phyloP scores from a whole-genome alignment of 2,329 filamentous ascomycete genomes.

The Cercospora citrullina region DNA sequence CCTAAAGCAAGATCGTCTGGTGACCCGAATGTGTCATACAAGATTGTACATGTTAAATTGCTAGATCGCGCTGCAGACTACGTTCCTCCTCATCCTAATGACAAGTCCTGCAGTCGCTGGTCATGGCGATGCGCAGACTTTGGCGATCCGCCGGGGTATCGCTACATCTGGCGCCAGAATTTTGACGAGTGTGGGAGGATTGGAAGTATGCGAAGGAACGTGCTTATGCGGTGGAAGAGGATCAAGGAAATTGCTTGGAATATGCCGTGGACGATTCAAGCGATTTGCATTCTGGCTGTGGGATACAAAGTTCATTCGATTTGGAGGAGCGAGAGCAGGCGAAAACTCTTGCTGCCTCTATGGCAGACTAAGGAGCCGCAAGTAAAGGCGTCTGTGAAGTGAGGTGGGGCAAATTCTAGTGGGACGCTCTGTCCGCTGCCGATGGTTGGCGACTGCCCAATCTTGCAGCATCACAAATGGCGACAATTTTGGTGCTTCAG shows the following conservation, averaged over 20 bases:
- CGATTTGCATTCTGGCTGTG: not conserved
- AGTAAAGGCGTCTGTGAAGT: not conserved
- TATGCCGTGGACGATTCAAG: not conserved
- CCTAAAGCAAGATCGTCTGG: not conserved
- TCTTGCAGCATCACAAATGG: not conserved
- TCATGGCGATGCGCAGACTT: slow-evolving; percentile 23
- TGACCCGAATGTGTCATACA: slow-evolving; percentile 2
- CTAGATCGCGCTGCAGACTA: slow-evolving; percentile 2
- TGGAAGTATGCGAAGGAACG: slow-evolving; percentile 14
- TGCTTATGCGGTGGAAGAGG: slow-evolving; percentile 9
- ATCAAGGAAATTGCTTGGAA: not conserved
- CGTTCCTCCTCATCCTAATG: slow-evolving; percentile 13
- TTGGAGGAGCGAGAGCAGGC: not conserved
- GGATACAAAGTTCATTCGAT: not conserved
- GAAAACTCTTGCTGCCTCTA: not conserved
- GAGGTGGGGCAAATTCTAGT: not conserved
- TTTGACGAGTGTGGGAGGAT: slow-evolving; percentile 20
- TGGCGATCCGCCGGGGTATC: slow-evolving; percentile 23
- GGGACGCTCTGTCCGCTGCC: not conserved
- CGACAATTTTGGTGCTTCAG: too few relatives aligned
- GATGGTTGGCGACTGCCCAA: not conserved
- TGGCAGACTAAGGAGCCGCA: not conserved
- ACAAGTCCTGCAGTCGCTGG: slow-evolving; percentile 14
- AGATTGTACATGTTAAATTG: slow-evolving; percentile 5
- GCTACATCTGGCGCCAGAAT: slow-evolving; percentile 19